These are phyloP conservation scores for Brassica balearica DNA, from an alignment of 441 rosid species.

Conservation along the genomic window DNA sequence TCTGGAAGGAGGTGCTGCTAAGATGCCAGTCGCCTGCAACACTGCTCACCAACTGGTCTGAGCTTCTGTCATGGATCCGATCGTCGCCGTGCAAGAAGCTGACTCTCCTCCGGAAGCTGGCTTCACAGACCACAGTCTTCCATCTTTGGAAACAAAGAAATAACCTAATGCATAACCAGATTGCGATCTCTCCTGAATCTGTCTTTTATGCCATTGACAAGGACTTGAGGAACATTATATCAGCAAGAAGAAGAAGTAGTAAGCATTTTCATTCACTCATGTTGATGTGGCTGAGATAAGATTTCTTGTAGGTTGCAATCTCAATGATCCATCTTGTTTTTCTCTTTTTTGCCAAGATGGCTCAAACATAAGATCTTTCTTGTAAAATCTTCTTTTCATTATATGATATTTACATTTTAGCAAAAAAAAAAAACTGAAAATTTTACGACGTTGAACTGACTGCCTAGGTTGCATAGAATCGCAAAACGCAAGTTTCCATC, in stretches of 20 bases:
- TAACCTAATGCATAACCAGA: neutral
- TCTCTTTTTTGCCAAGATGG: neutral
- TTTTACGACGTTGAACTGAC: too few species aligned
- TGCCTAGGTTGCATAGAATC: too few species aligned
- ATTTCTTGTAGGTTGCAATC: neutral
- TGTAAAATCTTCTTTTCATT: neutral
- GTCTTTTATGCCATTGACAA: neutral
- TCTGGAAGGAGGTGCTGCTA: neutral
- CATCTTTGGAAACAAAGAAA: neutral
- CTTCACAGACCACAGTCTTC: neutral
- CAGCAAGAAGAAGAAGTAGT: neutral
- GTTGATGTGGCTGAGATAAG: neutral
- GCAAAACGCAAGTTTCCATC: too few species aligned
- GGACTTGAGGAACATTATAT: neutral
- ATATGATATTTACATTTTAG: neutral
- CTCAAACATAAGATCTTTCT: neutral
- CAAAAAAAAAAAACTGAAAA: neutral
- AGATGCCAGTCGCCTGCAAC: neutral
- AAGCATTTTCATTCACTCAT: neutral
- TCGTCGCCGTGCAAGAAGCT: neutral
- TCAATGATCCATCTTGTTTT: neutral
- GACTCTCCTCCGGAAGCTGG: neutral
- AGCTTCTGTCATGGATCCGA: neutral
- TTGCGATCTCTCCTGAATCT: neutral
- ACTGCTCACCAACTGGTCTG: neutral